Evolutionary conservation across 164 flowering plant species (phyloP).

Genomic region (Cinnamomum micranthum): DNA sequence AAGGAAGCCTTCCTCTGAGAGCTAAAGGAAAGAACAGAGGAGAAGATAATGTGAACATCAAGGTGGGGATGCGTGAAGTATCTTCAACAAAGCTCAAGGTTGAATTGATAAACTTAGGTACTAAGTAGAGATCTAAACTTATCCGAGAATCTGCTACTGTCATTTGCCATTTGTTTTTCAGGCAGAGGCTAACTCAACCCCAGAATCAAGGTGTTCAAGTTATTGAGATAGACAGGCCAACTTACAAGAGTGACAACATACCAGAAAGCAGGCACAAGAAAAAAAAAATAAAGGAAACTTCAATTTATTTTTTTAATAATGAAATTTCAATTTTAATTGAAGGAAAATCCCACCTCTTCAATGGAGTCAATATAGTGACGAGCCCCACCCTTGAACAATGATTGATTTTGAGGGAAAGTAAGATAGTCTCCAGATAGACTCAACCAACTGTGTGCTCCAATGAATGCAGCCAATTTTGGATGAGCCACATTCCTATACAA

Average conservation of each 20-base stretch:
- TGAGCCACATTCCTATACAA: slow-evolving; percentile 74
- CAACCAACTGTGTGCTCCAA: slow-evolving; percentile 65
- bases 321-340: not conserved
- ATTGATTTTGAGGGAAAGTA: slow-evolving; percentile 64
- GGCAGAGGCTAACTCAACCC: no score
- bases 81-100: no score
- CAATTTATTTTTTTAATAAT: not conserved
- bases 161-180: no score
- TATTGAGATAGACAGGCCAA: no score
- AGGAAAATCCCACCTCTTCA: slow-evolving; percentile 61
- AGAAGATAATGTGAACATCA: no score
- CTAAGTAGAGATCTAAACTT: no score
- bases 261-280: not conserved
- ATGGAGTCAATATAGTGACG: slow-evolving; percentile 76
- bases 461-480: slow-evolving; percentile 73
- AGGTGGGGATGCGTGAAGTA: no score
- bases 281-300: not conserved
- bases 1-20: no score
- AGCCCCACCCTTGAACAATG: slow-evolving; percentile 67
- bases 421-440: slow-evolving; percentile 65
- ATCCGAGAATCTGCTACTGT: no score
- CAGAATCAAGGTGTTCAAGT: no score
- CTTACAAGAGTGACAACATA: not conserved
- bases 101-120: no score
- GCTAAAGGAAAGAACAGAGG: no score